A percentile compares a stretch with the other conserved stretches of the same genome.
Evolutionary conservation across 192 early-diverging fungal species (phyloP).

Genomic region (Coemansia sp.): DNA sequence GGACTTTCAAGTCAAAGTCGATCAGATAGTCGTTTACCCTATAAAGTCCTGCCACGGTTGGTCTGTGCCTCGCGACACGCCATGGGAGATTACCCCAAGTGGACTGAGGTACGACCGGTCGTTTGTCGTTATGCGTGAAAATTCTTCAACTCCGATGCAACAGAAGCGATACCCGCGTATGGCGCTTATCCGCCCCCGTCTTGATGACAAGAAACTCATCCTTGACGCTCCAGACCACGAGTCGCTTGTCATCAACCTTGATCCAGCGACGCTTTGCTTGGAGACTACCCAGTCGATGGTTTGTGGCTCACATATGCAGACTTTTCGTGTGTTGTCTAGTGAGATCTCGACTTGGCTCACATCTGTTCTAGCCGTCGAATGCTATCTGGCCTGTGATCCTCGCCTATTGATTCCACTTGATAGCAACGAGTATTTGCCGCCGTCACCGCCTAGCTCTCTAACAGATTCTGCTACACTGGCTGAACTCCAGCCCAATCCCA

Average conservation of each 20-base stretch:
- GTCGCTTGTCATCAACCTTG: constrained; percentile 36
- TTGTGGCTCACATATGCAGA: constrained; percentile 25
- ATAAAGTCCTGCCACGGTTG: constrained; percentile 80
- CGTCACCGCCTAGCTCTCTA: background rate
- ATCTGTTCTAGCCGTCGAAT: constrained; percentile 45
- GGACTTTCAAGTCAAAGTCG: constrained; percentile 18
- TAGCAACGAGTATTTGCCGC: background rate
- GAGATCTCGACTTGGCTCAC: constrained; percentile 52
- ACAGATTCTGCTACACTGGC: background rate
- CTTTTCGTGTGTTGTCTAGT: constrained; percentile 23
- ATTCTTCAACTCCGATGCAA: constrained; percentile 55
- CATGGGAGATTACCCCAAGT: constrained; percentile 38
- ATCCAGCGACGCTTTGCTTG: constrained; percentile 19
- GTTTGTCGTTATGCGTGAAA: constrained; percentile 51
- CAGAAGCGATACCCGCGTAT: constrained; percentile 67
- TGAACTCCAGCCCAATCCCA: background rate
- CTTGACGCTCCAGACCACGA: constrained; percentile 42
- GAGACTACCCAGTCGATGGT: constrained; percentile 26
- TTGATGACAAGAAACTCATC: constrained; percentile 49
- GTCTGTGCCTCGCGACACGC: constrained; percentile 18
- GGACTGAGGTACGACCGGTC: constrained; percentile 40
- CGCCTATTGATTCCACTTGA: constrained; percentile 16
- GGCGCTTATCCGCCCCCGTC: constrained; percentile 60
- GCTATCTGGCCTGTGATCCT: constrained; percentile 51
- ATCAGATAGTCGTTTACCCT: constrained; percentile 60